These are phyloP conservation scores for Mycena rosella DNA, from an alignment of 768 basidiomycete genomes.

Conservation along the genomic window DNA sequence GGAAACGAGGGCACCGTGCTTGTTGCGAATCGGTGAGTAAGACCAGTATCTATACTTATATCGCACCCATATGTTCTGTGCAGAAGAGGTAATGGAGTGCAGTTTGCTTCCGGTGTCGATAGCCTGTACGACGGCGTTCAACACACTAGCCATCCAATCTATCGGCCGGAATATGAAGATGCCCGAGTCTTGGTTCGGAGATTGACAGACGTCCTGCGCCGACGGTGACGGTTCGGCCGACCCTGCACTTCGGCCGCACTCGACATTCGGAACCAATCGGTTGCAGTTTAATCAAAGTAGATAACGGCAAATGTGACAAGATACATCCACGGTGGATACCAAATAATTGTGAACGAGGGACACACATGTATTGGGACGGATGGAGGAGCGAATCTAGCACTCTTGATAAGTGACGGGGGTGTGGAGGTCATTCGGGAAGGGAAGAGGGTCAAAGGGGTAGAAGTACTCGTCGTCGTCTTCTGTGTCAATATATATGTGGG, in stretches of 20 bases:
- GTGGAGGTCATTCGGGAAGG: constrained; percentile 69
- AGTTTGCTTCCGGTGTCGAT: constrained; percentile 63
- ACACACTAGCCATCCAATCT: constrained; percentile 73
- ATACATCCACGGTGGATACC: constrained; percentile 21
- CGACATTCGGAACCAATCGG: constrained; percentile 17
- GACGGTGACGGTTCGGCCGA: constrained; percentile 17
- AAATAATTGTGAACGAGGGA: constrained; percentile 40
- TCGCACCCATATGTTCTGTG: background rate
- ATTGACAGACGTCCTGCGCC: constrained; percentile 7
- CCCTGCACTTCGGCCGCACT: background rate
- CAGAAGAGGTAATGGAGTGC: constrained; percentile 55
- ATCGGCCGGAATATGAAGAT: constrained; percentile 35
- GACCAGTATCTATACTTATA: background rate
- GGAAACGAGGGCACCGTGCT: constrained; percentile 62
- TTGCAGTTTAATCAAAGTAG: background rate
- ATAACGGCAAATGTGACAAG: constrained; percentile 4
- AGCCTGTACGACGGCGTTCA: constrained; percentile 74
- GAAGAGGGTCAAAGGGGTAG: constrained; percentile 77
- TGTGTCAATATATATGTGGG: constrained; percentile 73
- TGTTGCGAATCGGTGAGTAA: constrained; percentile 65
- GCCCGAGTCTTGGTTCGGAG: constrained; percentile 26
- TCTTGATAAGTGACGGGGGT: constrained; percentile 69
- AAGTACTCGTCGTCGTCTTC: constrained; percentile 72
- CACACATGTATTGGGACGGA: constrained; percentile 39
- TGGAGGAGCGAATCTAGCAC: constrained; percentile 62